These are phyloP conservation scores for Aureobasidium mangrovei DNA, from an alignment of 2,329 filamentous ascomycete species.

Conservation along the genomic window DNA sequence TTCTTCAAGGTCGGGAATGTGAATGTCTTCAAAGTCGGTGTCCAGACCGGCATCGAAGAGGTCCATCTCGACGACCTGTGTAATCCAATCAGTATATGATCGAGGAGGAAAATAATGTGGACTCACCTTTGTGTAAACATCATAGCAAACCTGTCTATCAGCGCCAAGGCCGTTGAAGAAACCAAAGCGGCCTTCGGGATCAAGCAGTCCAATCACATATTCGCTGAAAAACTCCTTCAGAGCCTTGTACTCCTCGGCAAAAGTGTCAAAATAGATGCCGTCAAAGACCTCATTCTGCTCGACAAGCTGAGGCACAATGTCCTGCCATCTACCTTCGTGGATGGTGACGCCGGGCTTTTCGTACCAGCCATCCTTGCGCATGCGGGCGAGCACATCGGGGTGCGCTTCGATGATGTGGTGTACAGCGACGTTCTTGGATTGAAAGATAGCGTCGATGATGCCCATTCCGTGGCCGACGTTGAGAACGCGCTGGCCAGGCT, in stretches of 20 bases:
- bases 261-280: constrained; percentile 88
- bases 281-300: constrained; percentile 37
- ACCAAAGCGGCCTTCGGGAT: constrained; percentile 48
- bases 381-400: constrained; percentile 37
- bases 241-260: constrained; percentile 85
- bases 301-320: constrained; percentile 37
- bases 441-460: constrained; percentile 41
- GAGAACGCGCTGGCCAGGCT: constrained; percentile 35
- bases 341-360: constrained; percentile 41
- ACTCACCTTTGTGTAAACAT: constrained; percentile 74
- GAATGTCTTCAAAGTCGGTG: constrained; percentile 72
- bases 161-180: constrained; percentile 76
- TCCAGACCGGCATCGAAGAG: constrained; percentile 82
- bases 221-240: constrained; percentile 83
- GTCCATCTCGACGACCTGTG: constrained; percentile 71
- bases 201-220: constrained; percentile 70
- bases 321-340: constrained; percentile 43
- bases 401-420: constrained; percentile 47
- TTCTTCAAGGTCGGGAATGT: constrained; percentile 62
- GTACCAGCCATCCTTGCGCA: constrained; percentile 40
- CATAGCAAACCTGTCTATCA: constrained; percentile 86
- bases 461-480: constrained; percentile 46
- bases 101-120: background rate
- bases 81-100: background rate
- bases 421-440: constrained; percentile 34